These are phyloP conservation scores for Eucalyptus rudis DNA, from an alignment of 345 rosid genomes.

Conservation along the genomic window DNA sequence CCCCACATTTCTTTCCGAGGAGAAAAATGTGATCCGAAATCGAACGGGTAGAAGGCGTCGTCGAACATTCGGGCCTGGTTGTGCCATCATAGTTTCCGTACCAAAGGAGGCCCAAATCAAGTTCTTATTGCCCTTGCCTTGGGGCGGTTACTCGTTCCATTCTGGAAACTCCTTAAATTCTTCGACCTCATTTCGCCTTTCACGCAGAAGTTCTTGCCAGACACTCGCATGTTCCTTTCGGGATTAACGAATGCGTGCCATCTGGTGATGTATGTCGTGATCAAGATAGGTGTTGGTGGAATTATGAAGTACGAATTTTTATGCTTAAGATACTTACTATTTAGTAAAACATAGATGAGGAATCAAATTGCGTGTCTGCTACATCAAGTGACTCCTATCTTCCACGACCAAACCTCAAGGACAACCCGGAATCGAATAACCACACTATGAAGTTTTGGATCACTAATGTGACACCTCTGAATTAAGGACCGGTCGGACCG, in stretches of 20 bases:
- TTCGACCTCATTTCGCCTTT: neutral
- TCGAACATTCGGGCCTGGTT: too few species aligned
- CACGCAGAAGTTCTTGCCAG: neutral
- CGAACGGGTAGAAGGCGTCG: neutral
- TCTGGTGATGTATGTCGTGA: neutral
- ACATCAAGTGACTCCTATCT: neutral
- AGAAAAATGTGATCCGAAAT: neutral
- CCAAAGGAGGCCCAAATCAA: neutral
- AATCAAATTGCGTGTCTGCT: too few species aligned
- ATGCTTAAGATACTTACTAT: neutral
- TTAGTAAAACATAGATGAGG: neutral
- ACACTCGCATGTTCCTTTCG: neutral
- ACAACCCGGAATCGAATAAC: too few species aligned
- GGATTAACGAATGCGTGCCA: neutral
- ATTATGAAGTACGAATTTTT: neutral
- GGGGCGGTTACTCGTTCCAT: neutral
- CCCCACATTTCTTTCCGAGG: neutral
- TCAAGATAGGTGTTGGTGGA: neutral
- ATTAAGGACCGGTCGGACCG: accelerated
- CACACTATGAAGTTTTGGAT: neutral
- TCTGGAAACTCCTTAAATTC: neutral
- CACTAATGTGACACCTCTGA: neutral
- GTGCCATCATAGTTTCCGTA: too few species aligned
- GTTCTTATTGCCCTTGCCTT: neutral
- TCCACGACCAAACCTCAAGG: neutral